Evolutionary conservation across 176 grass and related monocot species (phyloP), one percentile per base, ranked within the genome.

Genomic region (Thalia dealbata): DNA sequence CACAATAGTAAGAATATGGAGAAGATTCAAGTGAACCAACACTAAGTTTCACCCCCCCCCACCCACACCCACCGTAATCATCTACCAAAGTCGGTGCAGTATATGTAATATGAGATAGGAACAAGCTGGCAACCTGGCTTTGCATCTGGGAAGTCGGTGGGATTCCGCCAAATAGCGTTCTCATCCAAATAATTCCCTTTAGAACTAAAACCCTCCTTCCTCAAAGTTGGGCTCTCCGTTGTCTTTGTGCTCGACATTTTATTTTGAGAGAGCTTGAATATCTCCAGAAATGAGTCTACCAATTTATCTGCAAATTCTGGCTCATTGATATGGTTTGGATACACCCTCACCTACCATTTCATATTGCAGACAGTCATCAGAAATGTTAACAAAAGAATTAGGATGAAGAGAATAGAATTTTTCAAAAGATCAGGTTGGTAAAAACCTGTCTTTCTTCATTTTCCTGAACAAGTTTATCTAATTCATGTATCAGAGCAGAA

Each of bases 281-380:
- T 86, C 63, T 80, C 81, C 81, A 96, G 75, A 84, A 92, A 90
- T 44, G 83, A 80, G 66, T 89, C 83, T n/a, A 96, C 87, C 82
- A 96, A 86, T 51, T 74, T 84, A 7, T 88, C 63, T 14, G 89
- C 87, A 76, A 96, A 96, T 81, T 96, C 87, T 22, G 78, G 78
- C 82, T 92, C 93, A 44, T 96, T 96, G 79, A 96, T 96, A 59
- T 96, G 93, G 75, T 96, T 84, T 48, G 89, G 87, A 78, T 90
- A 54, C 70, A 88, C 22, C 78, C 82, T 90, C 72, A 92, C 87
- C 93, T 96, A 78, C 69, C 6, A 81, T 23, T 21, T 81, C 56
- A 66, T 7, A 67, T 16, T 67, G 32, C 72, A 64, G 3, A 8
- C 10, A 70, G 46, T 79, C 22, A 54, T 7, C 63, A 76, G 38